Conservation (phyloP, 225 moss, liverwort and hornwort species). For the Rhytidiadelphus loreus region DNA sequence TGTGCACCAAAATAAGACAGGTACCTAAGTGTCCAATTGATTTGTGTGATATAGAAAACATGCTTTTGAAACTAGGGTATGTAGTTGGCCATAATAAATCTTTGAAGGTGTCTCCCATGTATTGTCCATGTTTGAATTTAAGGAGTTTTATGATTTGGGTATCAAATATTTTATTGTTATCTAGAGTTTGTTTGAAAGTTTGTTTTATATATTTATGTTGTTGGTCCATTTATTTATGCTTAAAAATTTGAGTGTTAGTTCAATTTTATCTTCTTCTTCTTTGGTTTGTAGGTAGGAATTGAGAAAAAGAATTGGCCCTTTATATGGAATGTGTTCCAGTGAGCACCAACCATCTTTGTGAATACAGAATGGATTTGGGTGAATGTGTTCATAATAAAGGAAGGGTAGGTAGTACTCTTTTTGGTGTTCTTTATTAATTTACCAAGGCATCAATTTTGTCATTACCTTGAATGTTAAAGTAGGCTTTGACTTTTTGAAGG, state of each 20-base stretch:
- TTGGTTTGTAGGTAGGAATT: neutral
- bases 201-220: neutral
- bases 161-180: neutral
- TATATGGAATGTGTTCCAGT: accelerated
- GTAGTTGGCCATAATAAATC: neutral
- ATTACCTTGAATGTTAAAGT: too few relatives aligned
- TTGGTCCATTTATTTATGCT: neutral
- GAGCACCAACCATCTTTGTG: neutral
- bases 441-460: too few relatives aligned
- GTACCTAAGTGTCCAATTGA: accelerated
- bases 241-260: neutral
- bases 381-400: too few relatives aligned
- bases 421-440: too few relatives aligned
- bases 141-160: neutral
- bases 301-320: neutral
- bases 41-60: neutral
- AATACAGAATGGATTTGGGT: too few relatives aligned
- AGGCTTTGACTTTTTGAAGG: too few relatives aligned
- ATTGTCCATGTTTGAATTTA: neutral
- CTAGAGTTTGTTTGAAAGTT: neutral
- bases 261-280: neutral
- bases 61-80: neutral
- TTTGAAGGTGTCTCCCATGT: neutral
- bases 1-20: neutral
- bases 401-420: too few relatives aligned